Evolutionary conservation across 1,284 basidiomycete species (phyloP), one percentile per base, ranked within the genome.

Genomic region (Ustilago tritici): DNA sequence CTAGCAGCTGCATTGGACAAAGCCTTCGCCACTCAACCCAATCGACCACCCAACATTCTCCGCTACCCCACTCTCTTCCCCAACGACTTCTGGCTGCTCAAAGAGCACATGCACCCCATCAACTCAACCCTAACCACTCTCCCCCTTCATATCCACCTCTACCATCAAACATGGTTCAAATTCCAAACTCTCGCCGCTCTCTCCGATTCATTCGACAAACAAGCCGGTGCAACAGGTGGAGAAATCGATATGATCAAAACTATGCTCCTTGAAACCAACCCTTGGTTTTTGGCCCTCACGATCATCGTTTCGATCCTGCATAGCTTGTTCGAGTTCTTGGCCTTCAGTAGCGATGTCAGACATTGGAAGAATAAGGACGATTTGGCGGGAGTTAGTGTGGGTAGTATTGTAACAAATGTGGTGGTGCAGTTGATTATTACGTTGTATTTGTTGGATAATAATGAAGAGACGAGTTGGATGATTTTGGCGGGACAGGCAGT

Each of bases 401-500:
- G 88, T n/a, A 88, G 88, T 70, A 87, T 99, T 81, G 87, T 98
- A 79, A 94, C 95, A 54, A 98, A 98, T 86, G 93, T 95, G 73
- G 91, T 98, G 84, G 93, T 95, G 8, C 82, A 87, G 88, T 86
- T 93, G 47, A 89, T 98, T 81, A 92, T 97, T 81, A 89, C 97
- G 49, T 89, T 98, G 31, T 98, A 98, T 87, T 91, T 98, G 77
- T 91, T 97, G 80, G 96, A 98, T 88, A 95, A 95, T 86, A 94
- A 93, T 81, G 92, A 95, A 70, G 93, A 98, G 85, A 98, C 96
- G 31, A 93, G 86, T 80, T 96, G 93, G 92, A 97, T 97, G 93
- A 95, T 97, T 84, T 89, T 98, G 28, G 90, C 94, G 86, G 92
- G 92, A 4, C 95, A 94, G 76, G 84, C 78, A 49, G 87, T 88